Conservation (phyloP, 1,284 basidiomycete species). For the Meripilus lineatus region DNA sequence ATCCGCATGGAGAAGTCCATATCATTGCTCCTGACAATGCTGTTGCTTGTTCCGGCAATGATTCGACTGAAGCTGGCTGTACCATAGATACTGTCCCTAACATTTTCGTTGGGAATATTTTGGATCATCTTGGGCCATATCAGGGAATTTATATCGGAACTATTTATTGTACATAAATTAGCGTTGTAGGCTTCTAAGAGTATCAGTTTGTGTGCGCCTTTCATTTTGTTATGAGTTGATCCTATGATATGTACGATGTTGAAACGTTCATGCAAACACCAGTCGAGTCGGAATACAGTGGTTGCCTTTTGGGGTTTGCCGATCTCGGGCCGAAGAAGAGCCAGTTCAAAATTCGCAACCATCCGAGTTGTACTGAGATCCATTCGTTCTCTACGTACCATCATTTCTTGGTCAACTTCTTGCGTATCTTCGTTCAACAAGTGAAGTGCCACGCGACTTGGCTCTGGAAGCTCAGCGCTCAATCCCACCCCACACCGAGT, state of each 20-base stretch:
- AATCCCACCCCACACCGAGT: neutral
- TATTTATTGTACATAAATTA: constrained; percentile 34
- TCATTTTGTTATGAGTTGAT: neutral
- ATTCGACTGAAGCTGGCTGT: constrained; percentile 42
- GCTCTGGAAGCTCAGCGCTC: too few species aligned
- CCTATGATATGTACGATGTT: neutral
- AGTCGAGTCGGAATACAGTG: neutral
- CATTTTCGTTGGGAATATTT: constrained; percentile 36
- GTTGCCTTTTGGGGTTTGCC: neutral
- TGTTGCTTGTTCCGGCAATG: constrained; percentile 30
- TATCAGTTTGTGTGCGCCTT: neutral
- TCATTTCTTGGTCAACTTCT: too few species aligned
- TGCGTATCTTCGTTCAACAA: too few species aligned
- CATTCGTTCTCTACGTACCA: too few species aligned
- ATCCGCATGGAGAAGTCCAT: constrained; percentile 34
- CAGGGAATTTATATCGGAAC: constrained; percentile 49
- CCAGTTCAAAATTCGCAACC: neutral
- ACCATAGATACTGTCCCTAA: constrained; percentile 41
- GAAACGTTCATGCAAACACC: neutral
- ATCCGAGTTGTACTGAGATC: too few species aligned
- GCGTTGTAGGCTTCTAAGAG: neutral
- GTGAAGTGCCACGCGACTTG: too few species aligned
- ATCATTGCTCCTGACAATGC: constrained; percentile 25
- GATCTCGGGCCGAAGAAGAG: neutral
- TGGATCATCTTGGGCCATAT: constrained; percentile 52